phyloP scores from a whole-genome alignment of 169 alveolate species.

The Amoebophrya sp. region DNA sequence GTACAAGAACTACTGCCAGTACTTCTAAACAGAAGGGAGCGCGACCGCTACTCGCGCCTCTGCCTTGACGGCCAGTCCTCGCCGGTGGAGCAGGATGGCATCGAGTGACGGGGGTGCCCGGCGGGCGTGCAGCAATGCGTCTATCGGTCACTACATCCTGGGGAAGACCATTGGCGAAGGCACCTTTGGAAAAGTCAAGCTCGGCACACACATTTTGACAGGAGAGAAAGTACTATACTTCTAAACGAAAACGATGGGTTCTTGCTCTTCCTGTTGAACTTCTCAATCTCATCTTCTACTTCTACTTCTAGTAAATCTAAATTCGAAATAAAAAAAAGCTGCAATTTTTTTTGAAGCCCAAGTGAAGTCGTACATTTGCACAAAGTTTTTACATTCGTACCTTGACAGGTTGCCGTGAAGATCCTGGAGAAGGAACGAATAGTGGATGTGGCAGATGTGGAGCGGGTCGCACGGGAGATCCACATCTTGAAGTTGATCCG shows the following conservation, averaged over 20 bases:
- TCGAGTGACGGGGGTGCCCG: background rate
- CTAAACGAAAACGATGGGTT: too few relatives aligned
- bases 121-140: background rate
- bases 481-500: slow-evolving; percentile 61
- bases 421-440: slow-evolving; percentile 52
- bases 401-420: slow-evolving; percentile 51
- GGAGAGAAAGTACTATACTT: slow-evolving; percentile 50
- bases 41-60: too few relatives aligned
- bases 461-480: slow-evolving; percentile 79
- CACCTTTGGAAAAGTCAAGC: slow-evolving; percentile 82
- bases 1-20: too few relatives aligned
- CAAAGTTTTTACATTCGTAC: too few relatives aligned
- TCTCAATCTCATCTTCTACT: too few relatives aligned
- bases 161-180: slow-evolving; percentile 83
- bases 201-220: slow-evolving; percentile 77
- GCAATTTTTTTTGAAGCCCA: too few relatives aligned
- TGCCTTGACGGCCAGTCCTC: too few relatives aligned
- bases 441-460: slow-evolving; percentile 73
- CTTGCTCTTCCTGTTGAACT: too few relatives aligned
- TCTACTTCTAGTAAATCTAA: too few relatives aligned
- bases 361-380: too few relatives aligned
- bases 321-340: too few relatives aligned
- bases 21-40: too few relatives aligned
- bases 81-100: background rate
- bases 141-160: slow-evolving; percentile 60